phyloP scores from a whole-genome alignment of 768 basidiomycete species.

The Leccinum truebloodii region DNA sequence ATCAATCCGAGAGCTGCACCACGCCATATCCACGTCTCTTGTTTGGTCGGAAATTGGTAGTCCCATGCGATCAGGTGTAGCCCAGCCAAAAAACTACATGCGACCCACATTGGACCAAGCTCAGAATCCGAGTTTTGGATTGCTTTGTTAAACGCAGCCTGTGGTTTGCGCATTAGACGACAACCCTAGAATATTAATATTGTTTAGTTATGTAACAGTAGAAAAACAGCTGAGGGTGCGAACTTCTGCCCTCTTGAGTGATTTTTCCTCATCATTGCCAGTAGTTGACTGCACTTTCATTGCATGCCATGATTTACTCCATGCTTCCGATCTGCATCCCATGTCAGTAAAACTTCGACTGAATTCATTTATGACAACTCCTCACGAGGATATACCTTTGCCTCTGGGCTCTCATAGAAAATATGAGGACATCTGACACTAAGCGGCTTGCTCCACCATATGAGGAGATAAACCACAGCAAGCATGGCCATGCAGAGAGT shows the following conservation, averaged over 20 bases:
- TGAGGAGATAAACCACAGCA: background rate
- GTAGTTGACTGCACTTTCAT: background rate
- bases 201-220: background rate
- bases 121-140: background rate
- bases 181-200: too few relatives aligned
- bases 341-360: background rate
- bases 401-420: background rate
- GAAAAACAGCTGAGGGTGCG: background rate
- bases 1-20: background rate
- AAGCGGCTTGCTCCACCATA: background rate
- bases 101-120: background rate
- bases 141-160: background rate
- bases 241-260: background rate
- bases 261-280: background rate
- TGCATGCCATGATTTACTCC: background rate
- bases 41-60: background rate
- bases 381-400: background rate
- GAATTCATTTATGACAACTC: background rate
- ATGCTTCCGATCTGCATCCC: background rate
- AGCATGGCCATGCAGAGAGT: background rate
- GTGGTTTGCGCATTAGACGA: too few relatives aligned
- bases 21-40: background rate
- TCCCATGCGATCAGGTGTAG: background rate
- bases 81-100: background rate
- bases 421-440: background rate